Conservation (phyloP, 2,329 filamentous ascomycete genomes). For the Penicillium oxalicum region DNA sequence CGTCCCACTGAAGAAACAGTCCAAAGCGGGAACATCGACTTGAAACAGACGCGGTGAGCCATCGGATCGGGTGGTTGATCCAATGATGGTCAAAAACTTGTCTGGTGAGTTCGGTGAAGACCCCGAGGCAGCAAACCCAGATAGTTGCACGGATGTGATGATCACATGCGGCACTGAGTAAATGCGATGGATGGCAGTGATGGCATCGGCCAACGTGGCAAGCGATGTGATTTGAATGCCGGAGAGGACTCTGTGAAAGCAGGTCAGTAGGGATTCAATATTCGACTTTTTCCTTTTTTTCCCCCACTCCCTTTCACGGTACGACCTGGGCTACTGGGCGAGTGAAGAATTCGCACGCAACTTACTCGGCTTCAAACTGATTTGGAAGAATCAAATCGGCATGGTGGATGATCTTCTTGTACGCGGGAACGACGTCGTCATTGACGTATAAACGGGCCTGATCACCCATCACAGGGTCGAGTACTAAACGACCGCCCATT, state of each 20-base stretch:
- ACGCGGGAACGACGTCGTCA: slow-evolving; percentile 84
- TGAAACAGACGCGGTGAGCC: slow-evolving; percentile 76
- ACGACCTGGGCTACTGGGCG: not conserved
- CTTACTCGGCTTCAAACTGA: slow-evolving; percentile 93
- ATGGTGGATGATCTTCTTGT: slow-evolving; percentile 69
- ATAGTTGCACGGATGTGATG: slow-evolving; percentile 79
- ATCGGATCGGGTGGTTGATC: slow-evolving; percentile 61
- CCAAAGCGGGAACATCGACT: slow-evolving; percentile 77
- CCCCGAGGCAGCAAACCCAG: slow-evolving; percentile 44
- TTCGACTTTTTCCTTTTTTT: not conserved
- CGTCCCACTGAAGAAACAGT: slow-evolving; percentile 93
- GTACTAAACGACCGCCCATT: slow-evolving; percentile 45
- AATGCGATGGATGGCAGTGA: slow-evolving; percentile 67
- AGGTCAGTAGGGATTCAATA: not conserved
- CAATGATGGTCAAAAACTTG: slow-evolving; percentile 63
- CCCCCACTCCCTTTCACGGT: not conserved
- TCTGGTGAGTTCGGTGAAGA: slow-evolving; percentile 27
- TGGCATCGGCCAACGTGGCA: slow-evolving; percentile 63
- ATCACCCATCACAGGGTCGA: slow-evolving; percentile 98
- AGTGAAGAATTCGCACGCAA: slow-evolving; percentile 6
- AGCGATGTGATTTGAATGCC: slow-evolving; percentile 77
- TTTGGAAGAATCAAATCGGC: slow-evolving; percentile 93
- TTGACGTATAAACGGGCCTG: slow-evolving; percentile 87
- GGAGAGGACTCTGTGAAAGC: slow-evolving; percentile 61
- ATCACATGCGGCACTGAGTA: slow-evolving; percentile 81